Conservation (phyloP, 1,284 basidiomycete species). For the Trichosporon sp. region DNA sequence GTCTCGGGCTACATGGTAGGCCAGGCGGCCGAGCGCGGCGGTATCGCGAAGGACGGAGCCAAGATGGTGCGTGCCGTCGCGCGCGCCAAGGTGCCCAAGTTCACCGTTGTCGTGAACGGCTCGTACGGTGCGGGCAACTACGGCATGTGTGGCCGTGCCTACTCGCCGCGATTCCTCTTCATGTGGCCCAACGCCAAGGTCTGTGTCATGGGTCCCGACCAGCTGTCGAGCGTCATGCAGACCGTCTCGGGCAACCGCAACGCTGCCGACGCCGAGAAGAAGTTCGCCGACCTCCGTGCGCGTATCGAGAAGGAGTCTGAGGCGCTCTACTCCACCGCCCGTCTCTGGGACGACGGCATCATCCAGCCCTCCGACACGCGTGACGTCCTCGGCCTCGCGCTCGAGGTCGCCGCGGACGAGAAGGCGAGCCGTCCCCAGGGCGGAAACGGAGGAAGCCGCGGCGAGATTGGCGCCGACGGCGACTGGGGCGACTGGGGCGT, state of each 20-base stretch:
- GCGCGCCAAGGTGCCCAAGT: conserved; percentile 88
- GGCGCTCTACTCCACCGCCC: conserved; percentile 81
- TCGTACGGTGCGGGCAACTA: conserved; percentile 91
- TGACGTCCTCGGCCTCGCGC: conserved; percentile 78
- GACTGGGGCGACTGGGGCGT: conserved; percentile 77
- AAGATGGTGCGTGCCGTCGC: conserved; percentile 98
- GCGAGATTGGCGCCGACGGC: conserved; percentile 69
- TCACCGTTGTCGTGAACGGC: conserved; percentile 92
- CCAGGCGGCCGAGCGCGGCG: conserved; percentile 88
- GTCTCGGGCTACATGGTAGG: conserved; percentile 93
- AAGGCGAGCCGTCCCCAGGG: conserved; percentile 52
- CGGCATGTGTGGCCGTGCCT: conserved; percentile 87
- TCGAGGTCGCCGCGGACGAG: conserved; percentile 68
- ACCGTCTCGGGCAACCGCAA: conserved; percentile 62
- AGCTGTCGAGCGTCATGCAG: conserved; percentile 89
- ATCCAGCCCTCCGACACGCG: conserved; percentile 89
- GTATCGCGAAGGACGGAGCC: conserved; percentile 94
- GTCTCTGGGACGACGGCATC: conserved; percentile 94
- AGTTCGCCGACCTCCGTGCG: conserved; percentile 62
- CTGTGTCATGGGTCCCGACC: conserved; percentile 94
- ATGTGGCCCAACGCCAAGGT: conserved; percentile 98
- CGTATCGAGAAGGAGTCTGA: conserved; percentile 86
- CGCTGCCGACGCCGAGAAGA: conserved; percentile 38
- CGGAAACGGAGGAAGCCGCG: conserved; percentile 42
- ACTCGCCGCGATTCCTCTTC: conserved; percentile 91